These are phyloP conservation scores for Asterella californica DNA, from an alignment of 225 moss, liverwort and hornwort species.

Conservation along the genomic window DNA sequence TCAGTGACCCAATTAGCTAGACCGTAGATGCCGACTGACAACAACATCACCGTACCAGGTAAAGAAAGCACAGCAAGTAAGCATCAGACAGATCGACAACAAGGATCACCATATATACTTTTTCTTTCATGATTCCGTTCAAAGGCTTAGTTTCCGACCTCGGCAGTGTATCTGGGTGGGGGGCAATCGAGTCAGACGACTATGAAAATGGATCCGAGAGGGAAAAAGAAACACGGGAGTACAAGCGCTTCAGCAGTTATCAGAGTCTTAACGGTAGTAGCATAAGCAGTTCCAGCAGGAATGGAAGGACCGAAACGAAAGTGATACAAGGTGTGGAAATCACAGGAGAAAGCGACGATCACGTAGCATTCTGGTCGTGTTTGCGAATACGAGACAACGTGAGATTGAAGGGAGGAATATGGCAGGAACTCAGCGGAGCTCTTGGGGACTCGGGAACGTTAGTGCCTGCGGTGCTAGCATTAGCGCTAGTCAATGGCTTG, in stretches of 20 bases:
- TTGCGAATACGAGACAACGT: conserved; percentile 16
- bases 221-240: neutral
- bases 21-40: too few relatives aligned
- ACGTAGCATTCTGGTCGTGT: neutral
- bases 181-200: neutral
- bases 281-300: neutral
- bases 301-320: too few relatives aligned
- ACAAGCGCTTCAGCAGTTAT: conserved; percentile 9
- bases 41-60: too few relatives aligned
- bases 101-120: too few relatives aligned
- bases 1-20: too few relatives aligned
- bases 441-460: conserved; percentile 44
- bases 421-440: conserved; percentile 45
- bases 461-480: conserved; percentile 38
- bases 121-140: conserved; percentile 12
- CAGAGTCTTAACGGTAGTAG: neutral
- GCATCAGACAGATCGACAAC: too few relatives aligned
- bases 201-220: neutral
- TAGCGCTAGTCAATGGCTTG: conserved; percentile 33
- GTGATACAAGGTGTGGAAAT: neutral
- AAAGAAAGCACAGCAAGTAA: too few relatives aligned
- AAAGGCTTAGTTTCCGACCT: neutral
- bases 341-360: neutral
- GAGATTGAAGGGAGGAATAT: conserved; percentile 11
- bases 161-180: neutral